Evolutionary conservation across 2,329 filamentous ascomycete species (phyloP).

Genomic region (Huntiella bhutanensis): DNA sequence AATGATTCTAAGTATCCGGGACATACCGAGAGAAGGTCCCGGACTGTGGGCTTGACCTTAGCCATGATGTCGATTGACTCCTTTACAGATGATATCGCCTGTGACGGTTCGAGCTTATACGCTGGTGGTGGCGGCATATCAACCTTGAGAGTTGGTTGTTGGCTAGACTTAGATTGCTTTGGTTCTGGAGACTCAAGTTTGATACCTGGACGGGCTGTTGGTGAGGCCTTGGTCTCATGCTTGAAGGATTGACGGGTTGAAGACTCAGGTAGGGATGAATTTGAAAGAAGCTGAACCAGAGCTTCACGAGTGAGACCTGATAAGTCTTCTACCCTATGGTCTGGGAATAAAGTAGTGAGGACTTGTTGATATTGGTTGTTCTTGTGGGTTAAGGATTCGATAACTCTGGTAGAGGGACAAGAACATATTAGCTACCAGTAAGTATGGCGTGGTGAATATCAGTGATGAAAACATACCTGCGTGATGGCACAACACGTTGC

Average conservation of each 20-base stretch:
- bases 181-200: too few species aligned
- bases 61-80: conserved; percentile 55
- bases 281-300: conserved; percentile 32
- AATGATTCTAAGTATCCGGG: conserved; percentile 22
- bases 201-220: too few species aligned
- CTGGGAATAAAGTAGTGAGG: conserved; percentile 42
- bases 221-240: too few species aligned
- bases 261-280: too few species aligned
- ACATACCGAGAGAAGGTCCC: conserved; percentile 26
- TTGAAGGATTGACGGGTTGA: too few species aligned
- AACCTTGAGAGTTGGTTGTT: too few species aligned
- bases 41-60: conserved; percentile 31
- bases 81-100: conserved; percentile 58
- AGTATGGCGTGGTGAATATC: background rate
- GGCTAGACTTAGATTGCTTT: too few species aligned
- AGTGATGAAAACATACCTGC: conserved; percentile 38
- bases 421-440: background rate
- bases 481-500: conserved; percentile 56
- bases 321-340: conserved; percentile 31
- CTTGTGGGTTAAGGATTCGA: conserved; percentile 44
- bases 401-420: conserved; percentile 22
- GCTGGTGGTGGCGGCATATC: conserved; percentile 20
- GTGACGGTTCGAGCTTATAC: conserved; percentile 44
- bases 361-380: conserved; percentile 47
- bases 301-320: conserved; percentile 38